phyloP scores from a whole-genome alignment of 1,284 basidiomycete genomes.

The Ustilago sp. region DNA sequence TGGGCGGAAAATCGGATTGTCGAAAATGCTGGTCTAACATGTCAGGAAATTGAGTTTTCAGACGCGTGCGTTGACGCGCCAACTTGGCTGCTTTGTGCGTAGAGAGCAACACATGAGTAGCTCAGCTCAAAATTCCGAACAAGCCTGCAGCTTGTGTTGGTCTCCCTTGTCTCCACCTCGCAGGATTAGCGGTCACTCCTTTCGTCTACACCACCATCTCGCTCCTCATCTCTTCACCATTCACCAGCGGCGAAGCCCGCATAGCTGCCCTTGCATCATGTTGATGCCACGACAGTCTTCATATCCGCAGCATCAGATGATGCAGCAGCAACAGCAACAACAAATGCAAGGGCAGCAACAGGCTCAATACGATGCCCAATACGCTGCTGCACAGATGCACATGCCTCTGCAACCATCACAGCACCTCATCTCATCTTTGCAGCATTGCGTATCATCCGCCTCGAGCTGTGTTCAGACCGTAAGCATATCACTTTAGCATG shows the following conservation, averaged over 20 bases:
- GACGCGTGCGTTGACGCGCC: constrained; percentile 18
- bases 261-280: constrained; percentile 6
- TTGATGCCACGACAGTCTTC: constrained; percentile 39
- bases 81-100: not conserved
- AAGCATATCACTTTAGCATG: constrained; percentile 1
- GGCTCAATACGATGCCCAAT: constrained; percentile 19
- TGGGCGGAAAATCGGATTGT: not conserved
- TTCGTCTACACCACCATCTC: not conserved
- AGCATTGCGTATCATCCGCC: constrained; percentile 37
- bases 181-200: not conserved
- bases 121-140: constrained; percentile 4
- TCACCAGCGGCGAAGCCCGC: too few relatives aligned
- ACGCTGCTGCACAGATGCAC: constrained; percentile 20
- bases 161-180: constrained; percentile 9
- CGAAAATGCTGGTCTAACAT: constrained; percentile 1
- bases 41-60: not conserved
- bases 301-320: constrained; percentile 25
- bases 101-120: constrained; percentile 20
- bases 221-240: not conserved
- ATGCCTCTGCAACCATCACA: constrained; percentile 37
- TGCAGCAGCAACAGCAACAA: constrained; percentile 17
- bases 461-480: constrained; percentile 40
- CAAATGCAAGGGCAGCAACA: constrained; percentile 6
- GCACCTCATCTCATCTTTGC: constrained; percentile 39
- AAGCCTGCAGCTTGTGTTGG: constrained; percentile 18